phyloP scores from a whole-genome alignment of 805 yeast genomes.

The Blastobotrys parvus region DNA sequence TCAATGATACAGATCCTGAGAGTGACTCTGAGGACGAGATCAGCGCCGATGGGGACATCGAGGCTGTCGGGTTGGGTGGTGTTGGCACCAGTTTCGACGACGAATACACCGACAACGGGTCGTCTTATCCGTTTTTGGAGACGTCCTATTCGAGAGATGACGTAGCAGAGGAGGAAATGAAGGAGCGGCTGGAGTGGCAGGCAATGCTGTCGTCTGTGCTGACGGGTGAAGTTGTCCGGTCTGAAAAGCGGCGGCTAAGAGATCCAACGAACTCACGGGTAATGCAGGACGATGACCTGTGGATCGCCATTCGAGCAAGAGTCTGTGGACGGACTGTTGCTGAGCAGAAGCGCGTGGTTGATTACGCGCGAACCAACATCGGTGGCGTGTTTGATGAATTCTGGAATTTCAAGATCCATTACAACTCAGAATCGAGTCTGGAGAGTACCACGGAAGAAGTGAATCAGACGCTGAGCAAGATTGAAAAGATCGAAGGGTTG shows the following conservation, averaged over 20 bases:
- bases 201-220: constrained; percentile 82
- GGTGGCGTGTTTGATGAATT: constrained; percentile 68
- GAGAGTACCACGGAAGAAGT: constrained; percentile 40
- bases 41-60: constrained; percentile 25
- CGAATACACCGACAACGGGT: constrained; percentile 21
- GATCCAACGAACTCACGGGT: constrained; percentile 41
- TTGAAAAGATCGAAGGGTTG: constrained; percentile 58
- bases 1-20: constrained; percentile 21
- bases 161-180: constrained; percentile 23
- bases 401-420: constrained; percentile 37
- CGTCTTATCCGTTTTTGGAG: constrained; percentile 16
- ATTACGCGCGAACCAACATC: constrained; percentile 61
- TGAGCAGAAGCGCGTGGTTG: constrained; percentile 63
- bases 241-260: constrained; percentile 56
- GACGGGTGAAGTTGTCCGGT: constrained; percentile 88
- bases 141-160: constrained; percentile 19
- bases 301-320: constrained; percentile 85
- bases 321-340: constrained; percentile 70
- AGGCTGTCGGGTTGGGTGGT: constrained; percentile 24
- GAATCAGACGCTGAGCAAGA: constrained; percentile 45
- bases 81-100: constrained; percentile 27
- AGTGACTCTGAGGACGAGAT: constrained; percentile 28
- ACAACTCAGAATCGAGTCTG: constrained; percentile 26
- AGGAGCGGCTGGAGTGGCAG: constrained; percentile 93
- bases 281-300: constrained; percentile 51